Evolutionary conservation across 192 early-diverging fungal species (phyloP).

Genomic region (Podochytrium sp.): DNA sequence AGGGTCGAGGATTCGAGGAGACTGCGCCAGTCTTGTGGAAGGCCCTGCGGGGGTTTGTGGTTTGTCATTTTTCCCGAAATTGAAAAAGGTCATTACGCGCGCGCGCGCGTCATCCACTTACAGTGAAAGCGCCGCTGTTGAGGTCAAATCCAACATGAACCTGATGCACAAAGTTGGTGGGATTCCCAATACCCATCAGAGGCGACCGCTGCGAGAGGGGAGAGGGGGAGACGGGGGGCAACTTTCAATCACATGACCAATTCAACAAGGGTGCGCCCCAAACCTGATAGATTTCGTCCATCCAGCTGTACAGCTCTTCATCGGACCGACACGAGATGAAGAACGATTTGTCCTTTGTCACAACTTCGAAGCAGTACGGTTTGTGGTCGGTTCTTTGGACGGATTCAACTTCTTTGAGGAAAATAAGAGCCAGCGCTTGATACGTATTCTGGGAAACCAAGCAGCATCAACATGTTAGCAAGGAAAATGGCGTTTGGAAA

Average conservation of each 20-base stretch:
- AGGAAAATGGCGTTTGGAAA: not conserved
- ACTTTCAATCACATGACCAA: no score
- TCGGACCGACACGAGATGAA: slow-evolving; percentile 92
- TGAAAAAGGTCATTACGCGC: slow-evolving; percentile 1
- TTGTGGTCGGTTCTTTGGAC: slow-evolving; percentile 90
- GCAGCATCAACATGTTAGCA: not conserved
- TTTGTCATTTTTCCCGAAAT: not conserved
- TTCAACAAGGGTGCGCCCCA: no score
- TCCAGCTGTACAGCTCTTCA: slow-evolving; percentile 97
- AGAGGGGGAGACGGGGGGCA: no score
- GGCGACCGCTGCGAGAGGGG: slow-evolving; percentile 66
- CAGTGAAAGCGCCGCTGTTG: slow-evolving; percentile 53
- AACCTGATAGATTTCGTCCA: slow-evolving; percentile 95
- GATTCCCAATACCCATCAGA: slow-evolving; percentile 74
- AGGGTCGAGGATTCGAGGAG: slow-evolving; percentile 92
- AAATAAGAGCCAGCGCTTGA: slow-evolving; percentile 87
- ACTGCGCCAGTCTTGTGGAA: slow-evolving; percentile 95
- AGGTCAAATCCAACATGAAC: slow-evolving; percentile 71
- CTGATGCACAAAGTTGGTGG: slow-evolving; percentile 87
- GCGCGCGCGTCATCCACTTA: no score
- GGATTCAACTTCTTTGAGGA: slow-evolving; percentile 88
- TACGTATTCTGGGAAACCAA: slow-evolving; percentile 65
- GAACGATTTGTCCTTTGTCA: slow-evolving; percentile 92
- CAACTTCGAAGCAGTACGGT: slow-evolving; percentile 92
- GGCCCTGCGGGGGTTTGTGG: no score